Base-by-base conservation (phyloP, 2,329 filamentous ascomycete species). In the Domatiomyces catenatus region DNA sequence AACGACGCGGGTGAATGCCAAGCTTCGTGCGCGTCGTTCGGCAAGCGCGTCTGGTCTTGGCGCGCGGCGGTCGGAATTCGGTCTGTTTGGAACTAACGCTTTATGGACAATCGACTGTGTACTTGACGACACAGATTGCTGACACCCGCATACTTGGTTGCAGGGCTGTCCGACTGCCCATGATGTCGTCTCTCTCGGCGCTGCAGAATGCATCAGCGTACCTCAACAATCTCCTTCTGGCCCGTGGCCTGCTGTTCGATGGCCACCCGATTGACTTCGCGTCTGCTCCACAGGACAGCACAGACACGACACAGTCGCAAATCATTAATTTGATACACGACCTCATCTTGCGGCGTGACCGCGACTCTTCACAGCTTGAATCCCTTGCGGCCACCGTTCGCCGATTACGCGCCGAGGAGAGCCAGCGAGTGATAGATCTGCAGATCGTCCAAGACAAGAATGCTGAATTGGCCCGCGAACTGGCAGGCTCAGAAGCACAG, bases 271-370 rank as follows among this genome's bases (percentile, higher is more conserved):
- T 98, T 67, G 83, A 95, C 66, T 98, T 98, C 65, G 81, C 84
- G 53, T 83, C 85, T 7, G 78, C 78, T 49, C 75, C 74, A 52
- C 77, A 81, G 56, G 75, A 75, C 17, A 42, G 48, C 42, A 73
- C 78, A 39, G 75, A 76, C 62, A 77, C 76, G 48, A 85, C 84
- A 17, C 90, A 92, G 81, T 83, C 84, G 18, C 79, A 81, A 58
- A 82, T 96, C 60, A 94, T 98, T 69, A 85, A 90, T 63, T 76
- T 98, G 20, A 80, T 98, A 47, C 94, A 98, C 67, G 92, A 98
- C 64, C 69, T 98, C 59, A 86, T 98, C 52, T 66, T 95, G 53
- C 79, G 89, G 58, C 80, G 89, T 72, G 92, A 98, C 66, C 85
- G 87, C 64, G 90, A 95, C 67, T 84, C 88, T 55, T 85, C 92